A percentile compares a stretch with the other conserved stretches of the same genome.
These are phyloP conservation scores for Elaeis oleifera DNA, from an alignment of 202 grass and related monocot species.

Conservation along the genomic window DNA sequence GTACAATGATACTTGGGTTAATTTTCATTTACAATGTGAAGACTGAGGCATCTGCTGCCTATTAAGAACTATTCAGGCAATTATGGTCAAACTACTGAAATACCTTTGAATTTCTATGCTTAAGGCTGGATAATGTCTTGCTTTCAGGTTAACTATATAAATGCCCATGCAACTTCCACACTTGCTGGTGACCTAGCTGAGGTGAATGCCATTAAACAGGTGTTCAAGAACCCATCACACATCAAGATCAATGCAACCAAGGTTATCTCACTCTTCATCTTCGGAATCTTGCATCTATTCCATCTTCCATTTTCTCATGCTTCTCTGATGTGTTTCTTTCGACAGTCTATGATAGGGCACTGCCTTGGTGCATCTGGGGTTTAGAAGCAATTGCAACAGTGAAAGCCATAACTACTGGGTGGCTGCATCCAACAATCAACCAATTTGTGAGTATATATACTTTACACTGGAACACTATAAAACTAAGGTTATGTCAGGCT, in stretches of 20 bases:
- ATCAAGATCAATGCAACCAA: slow-evolving; percentile 99
- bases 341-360: slow-evolving; percentile 50
- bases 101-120: neutral
- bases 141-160: slow-evolving; percentile 92
- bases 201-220: slow-evolving; percentile 81
- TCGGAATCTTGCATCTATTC: neutral
- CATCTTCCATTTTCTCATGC: neutral
- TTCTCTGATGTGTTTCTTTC: neutral
- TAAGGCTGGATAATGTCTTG: neutral
- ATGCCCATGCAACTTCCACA: slow-evolving; percentile 90
- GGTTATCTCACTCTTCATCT: slow-evolving; percentile 21
- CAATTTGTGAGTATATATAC: slow-evolving; percentile 30
- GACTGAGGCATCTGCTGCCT: no score
- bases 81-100: no score
- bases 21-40: no score
- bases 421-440: slow-evolving; percentile 35
- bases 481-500: no score
- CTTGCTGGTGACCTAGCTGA: slow-evolving; percentile 87
- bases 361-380: slow-evolving; percentile 42
- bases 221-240: slow-evolving; percentile 66
- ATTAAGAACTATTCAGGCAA: no score
- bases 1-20: no score
- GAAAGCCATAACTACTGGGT: slow-evolving; percentile 50
- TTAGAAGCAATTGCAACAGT: slow-evolving; percentile 53
- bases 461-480: no score